phyloP scores from a whole-genome alignment of 106 monocot genomes.

The Platanthera zijinensis region DNA sequence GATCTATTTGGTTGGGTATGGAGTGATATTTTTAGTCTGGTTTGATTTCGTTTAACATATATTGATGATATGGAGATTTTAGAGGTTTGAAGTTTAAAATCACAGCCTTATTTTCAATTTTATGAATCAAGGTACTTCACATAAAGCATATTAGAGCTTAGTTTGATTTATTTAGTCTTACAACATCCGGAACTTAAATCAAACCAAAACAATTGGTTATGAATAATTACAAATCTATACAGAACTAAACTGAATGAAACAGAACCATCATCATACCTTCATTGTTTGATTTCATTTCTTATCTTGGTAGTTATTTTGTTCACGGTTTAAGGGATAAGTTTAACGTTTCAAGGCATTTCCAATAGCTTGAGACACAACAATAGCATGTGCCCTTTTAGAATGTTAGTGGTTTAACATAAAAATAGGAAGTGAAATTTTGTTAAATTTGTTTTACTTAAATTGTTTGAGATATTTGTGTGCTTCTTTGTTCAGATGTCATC shows the following conservation, averaged over 20 bases:
- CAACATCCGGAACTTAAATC: background rate
- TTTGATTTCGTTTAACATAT: too few relatives aligned
- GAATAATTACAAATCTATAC: too few relatives aligned
- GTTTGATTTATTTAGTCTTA: background rate
- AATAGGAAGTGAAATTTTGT: background rate
- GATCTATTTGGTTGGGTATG: too few relatives aligned
- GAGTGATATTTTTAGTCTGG: too few relatives aligned
- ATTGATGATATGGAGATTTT: too few relatives aligned
- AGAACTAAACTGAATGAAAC: too few relatives aligned
- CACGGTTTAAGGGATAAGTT: background rate
- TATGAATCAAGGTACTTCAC: background rate
- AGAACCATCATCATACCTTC: too few relatives aligned
- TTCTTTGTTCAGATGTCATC: constrained; percentile 31
- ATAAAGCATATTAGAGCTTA: background rate
- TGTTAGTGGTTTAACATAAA: background rate
- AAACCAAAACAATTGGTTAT: too few relatives aligned
- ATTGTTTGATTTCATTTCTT: too few relatives aligned
- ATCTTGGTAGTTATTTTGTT: too few relatives aligned
- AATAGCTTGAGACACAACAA: background rate
- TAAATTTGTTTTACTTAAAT: background rate
- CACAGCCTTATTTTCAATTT: background rate
- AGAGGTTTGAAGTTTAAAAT: background rate
- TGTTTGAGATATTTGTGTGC: background rate
- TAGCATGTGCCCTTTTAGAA: background rate
- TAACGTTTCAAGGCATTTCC: background rate